These are phyloP conservation scores for Xylariaceae sp. DNA, from an alignment of 2,329 filamentous ascomycete species.

Conservation along the genomic window DNA sequence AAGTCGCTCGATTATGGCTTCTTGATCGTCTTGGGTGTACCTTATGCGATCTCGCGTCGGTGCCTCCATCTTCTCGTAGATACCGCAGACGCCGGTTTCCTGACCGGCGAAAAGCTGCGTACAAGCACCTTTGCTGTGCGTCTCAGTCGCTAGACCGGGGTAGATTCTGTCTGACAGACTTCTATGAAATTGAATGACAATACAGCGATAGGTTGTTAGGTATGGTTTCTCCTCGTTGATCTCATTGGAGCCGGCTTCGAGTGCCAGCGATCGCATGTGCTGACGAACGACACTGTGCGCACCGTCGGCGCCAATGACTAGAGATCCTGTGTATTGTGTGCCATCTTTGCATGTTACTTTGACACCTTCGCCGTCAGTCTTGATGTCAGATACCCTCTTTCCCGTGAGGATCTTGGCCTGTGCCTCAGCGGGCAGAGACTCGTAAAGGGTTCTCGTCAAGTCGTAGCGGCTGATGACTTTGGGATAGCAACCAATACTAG, in stretches of 20 bases:
- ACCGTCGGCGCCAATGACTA: slow-evolving; percentile 1
- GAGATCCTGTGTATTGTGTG: not conserved
- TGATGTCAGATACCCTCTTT: not conserved
- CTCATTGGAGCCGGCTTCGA: not conserved
- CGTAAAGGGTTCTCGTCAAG: not conserved
- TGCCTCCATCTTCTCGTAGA: not conserved
- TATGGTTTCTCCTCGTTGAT: slow-evolving; percentile 1
- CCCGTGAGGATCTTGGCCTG: not conserved
- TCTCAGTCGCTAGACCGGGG: not conserved
- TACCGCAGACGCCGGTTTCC: not conserved
- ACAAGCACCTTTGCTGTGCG: not conserved
- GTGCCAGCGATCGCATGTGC: not conserved
- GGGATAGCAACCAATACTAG: not conserved
- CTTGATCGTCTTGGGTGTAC: not conserved
- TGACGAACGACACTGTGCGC: not conserved
- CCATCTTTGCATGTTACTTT: not conserved
- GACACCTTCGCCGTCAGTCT: not conserved
- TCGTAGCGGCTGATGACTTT: not conserved
- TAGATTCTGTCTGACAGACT: not conserved
- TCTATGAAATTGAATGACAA: not conserved
- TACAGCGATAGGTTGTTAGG: not conserved
- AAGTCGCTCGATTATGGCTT: not conserved
- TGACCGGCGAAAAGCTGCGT: not conserved
- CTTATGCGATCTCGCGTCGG: not conserved
- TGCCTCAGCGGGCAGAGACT: not conserved